Evolutionary conservation across 1,284 basidiomycete genomes (phyloP), one percentile per base, ranked within the genome.

Genomic region (Malassezia vespertilionis): DNA sequence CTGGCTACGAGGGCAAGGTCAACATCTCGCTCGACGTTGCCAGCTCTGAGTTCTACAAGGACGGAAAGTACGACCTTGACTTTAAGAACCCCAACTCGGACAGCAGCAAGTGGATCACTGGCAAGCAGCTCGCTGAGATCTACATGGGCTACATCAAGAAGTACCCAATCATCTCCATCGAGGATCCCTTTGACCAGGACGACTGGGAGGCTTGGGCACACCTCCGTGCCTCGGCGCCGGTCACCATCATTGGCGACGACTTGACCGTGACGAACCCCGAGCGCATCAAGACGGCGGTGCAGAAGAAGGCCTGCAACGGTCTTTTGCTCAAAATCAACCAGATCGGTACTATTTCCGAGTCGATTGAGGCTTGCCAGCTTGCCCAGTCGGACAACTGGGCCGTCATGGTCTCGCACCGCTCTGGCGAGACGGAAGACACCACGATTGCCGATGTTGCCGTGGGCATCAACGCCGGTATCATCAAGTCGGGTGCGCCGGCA

Each of bases 11-110:
- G 73, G 91, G 89, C 72, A 90, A 93, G 78, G 82, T 99, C 75
- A 87, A 95, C 77, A 97, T 99, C 73, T 91, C 86, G 58, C 86
- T 99, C 63, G 93, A 97, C 68, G 93, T 97, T 56, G 91, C 93
- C 53, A 95, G 90, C 17, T 97, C 91, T 72, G 93, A 99, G 76
- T 97, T 99, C 80, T 99, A 88, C 84, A 97, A 96, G 82, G 89
- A 96, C 18, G 91, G 90, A 72, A 96, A 96, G 79, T 97, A 99
- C 76, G 91, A 97, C 74, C 77, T 97, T 54, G 90, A 97, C 80
- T 95, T 91, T 80, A 89, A 97, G 81, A 96, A 96, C 82, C 84
- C 91, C 74, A 93, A 96, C 78, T 96, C 90, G 56, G 91, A 97
- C 77, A 79, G 86, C 38, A 83, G 80, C 76, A 73, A 96, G 76